Evolutionary conservation across 495 filamentous ascomycete genomes (phyloP), one percentile per base, ranked within the genome.

Genomic region (Apodospora peruviana): DNA sequence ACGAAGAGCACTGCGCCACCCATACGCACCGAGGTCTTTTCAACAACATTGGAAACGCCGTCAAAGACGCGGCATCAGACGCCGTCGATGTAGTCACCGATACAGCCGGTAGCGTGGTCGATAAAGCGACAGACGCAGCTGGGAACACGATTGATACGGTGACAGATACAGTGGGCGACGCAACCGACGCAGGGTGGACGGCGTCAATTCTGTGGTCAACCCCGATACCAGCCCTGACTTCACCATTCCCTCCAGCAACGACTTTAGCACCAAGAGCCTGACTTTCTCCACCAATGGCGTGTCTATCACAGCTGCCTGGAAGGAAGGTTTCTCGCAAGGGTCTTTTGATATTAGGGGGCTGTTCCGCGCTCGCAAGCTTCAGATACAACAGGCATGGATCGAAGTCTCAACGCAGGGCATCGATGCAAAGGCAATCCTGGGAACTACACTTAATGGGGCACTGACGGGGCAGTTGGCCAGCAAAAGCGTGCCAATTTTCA

Each of bases 401-500:
- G 47, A 53, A 25, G 16, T 50, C 7, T 45, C 51, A 9, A 46
- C 47, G 2, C 19, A 22, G 9, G 55, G 52, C 7, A 21, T 58
- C 14, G 19, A 11, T 0, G 51, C 51, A 25, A 47, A 22, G n/a
- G 55, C 55, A 2, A 27, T 54, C 20, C 34, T 58, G n/a, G 29
- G 25, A n/a, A 18, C 50, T 16, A 41, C 16, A 9, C 17, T 53
- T 18, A 42, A 47, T 24, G 50, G 50, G 10, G 25, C 23, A 14
- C 37, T 57, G 41, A 40, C 47, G 4, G 42, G 21, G 5, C 38
- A 46, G 27, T 36, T 52, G 9, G 43, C 43, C 3, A 38, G 43
- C 40, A 39, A 40, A 43, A 44, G 36, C 25, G 22, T 58, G 5
- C n/a, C 38, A 10, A 29, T 58, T 24, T 58, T 58, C 40, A 43